Evolutionary conservation across 495 filamentous ascomycete genomes (phyloP).

Genomic region (Hypoxylon subgilvum): DNA sequence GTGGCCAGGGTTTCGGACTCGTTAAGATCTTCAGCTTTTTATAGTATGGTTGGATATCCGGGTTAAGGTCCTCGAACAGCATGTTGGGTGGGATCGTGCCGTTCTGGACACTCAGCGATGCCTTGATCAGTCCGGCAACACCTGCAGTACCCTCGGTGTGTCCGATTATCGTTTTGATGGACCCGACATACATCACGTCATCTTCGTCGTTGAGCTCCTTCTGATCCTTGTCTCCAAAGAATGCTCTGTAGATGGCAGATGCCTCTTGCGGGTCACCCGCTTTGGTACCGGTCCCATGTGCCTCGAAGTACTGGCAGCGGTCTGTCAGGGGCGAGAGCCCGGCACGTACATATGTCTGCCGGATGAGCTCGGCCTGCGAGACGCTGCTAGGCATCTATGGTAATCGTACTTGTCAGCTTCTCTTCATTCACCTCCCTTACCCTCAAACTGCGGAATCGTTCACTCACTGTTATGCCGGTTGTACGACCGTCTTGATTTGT

Average conservation of each 20-base stretch:
- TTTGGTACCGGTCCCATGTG: conserved; percentile 61
- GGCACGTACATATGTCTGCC: too few species aligned
- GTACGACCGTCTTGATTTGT: conserved; percentile 63
- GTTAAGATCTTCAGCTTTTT: conserved; percentile 42
- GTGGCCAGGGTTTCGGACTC: conserved; percentile 37
- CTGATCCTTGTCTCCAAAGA: not conserved
- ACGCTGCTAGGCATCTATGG: too few species aligned
- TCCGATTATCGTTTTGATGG: conserved; percentile 60
- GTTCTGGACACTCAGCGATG: conserved; percentile 50
- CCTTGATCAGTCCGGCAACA: conserved; percentile 58
- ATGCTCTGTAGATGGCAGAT: not conserved
- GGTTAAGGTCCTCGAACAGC: conserved; percentile 55
- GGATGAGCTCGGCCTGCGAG: too few species aligned
- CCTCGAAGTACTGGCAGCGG: conserved; percentile 54
- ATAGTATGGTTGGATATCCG: conserved; percentile 30
- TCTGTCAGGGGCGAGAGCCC: conserved; percentile 27
- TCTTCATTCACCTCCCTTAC: too few species aligned
- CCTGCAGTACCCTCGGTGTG: conserved; percentile 59
- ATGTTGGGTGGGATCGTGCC: conserved; percentile 49
- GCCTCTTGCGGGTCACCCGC: conserved; percentile 40
- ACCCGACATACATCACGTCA: conserved; percentile 44
- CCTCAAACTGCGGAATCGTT: too few species aligned
- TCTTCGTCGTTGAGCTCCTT: not conserved
- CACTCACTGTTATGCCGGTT: conserved; percentile 39
- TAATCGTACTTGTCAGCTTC: too few species aligned